Evolutionary conservation across 2,329 filamentous ascomycete species (phyloP).

Genomic region (Alternaria infectoria): DNA sequence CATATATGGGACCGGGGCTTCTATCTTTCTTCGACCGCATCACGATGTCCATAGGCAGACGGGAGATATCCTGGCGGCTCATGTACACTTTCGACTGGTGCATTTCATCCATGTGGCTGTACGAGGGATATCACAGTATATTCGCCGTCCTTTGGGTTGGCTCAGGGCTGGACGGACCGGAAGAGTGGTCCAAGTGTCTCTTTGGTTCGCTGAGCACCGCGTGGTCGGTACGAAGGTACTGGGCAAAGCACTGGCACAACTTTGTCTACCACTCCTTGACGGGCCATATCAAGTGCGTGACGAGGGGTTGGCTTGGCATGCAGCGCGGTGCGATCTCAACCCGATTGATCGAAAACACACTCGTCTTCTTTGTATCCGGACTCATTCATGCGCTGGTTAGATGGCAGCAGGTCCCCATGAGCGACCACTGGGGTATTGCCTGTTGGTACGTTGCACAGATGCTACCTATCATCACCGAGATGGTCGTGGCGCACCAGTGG

Average conservation of each 20-base stretch:
- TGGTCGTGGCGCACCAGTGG: conserved; percentile 12
- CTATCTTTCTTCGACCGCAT: conserved; percentile 10
- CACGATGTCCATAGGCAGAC: conserved; percentile 1
- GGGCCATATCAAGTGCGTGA: conserved; percentile 21
- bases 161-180: conserved; percentile 2
- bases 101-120: conserved; percentile 18
- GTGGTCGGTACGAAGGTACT: conserved; percentile 23
- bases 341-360: conserved; percentile 23
- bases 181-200: conserved; percentile 15
- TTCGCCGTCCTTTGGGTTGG: conserved; percentile 19
- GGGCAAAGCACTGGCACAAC: conserved; percentile 31
- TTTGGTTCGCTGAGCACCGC: conserved; percentile 12
- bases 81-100: conserved; percentile 13
- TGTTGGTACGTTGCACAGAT: conserved; percentile 26
- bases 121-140: conserved; percentile 18
- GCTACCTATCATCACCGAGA: conserved; percentile 23
- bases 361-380: conserved; percentile 26
- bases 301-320: conserved; percentile 16
- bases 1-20: neutral
- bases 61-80: conserved; percentile 5
- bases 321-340: neutral
- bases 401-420: conserved; percentile 9
- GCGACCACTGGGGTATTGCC: conserved; percentile 20
- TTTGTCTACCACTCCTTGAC: conserved; percentile 22
- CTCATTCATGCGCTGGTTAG: conserved; percentile 19